A percentile compares a stretch with the other conserved stretches of the same genome.
Evolutionary conservation across 352 stramenopile genomes (phyloP).

Genomic region (Globisporangium paddicum): DNA sequence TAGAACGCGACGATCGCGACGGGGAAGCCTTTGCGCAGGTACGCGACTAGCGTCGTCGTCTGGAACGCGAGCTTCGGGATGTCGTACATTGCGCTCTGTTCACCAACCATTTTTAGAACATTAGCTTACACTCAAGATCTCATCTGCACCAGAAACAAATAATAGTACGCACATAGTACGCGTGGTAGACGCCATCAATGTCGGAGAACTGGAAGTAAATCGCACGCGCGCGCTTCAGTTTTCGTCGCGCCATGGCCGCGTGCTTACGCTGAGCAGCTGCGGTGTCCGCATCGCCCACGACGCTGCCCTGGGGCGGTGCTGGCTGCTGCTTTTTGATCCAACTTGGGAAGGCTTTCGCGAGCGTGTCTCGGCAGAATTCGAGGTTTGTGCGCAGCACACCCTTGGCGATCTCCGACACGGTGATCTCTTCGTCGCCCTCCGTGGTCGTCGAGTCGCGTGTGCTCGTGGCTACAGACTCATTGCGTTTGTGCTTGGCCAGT

Average conservation of each 20-base stretch:
- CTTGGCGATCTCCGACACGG: conserved; percentile 10
- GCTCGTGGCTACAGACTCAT: neutral
- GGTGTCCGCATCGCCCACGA: neutral
- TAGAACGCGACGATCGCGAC: conserved; percentile 33
- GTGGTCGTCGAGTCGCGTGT: conserved; percentile 3
- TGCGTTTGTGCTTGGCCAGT: neutral
- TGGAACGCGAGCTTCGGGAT: conserved; percentile 48
- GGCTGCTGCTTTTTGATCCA: neutral
- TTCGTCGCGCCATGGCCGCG: conserved; percentile 1
- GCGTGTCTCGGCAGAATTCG: neutral
- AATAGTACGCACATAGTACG: conserved; percentile 15
- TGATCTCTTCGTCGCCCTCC: conserved; percentile 12
- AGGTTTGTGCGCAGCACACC: conserved; percentile 9
- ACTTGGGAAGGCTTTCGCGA: neutral
- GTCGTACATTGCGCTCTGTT: conserved; percentile 33
- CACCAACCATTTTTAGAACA: neutral
- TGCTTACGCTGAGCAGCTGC: neutral
- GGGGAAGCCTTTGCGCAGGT: conserved; percentile 44
- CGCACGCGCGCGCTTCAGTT: conserved; percentile 5
- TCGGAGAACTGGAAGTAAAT: conserved; percentile 16
- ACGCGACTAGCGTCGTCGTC: conserved; percentile 33
- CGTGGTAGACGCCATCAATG: conserved; percentile 17
- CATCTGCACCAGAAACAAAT: neutral
- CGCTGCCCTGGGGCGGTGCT: neutral
- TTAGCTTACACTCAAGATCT: no score